Base-by-base conservation (phyloP, 2,329 filamentous ascomycete genomes). In the Penicillium sp. region DNA sequence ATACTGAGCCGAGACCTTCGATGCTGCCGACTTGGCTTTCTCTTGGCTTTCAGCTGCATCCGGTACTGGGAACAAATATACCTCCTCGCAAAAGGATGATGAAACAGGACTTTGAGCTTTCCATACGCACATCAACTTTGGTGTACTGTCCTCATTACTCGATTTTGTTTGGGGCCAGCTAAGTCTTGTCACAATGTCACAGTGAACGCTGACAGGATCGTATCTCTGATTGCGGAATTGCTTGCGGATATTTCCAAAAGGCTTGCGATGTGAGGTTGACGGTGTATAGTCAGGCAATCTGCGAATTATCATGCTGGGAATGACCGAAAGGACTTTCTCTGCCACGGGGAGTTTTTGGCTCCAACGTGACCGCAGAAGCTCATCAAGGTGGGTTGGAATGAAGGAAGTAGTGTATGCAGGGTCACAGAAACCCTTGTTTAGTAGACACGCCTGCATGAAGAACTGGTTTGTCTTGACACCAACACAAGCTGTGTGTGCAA, bases 401-500 rank as follows among this genome's bases (percentile, higher is more conserved):
- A 76, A 72, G 0, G 70, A 70, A 1, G 74, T 76, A 0, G 73
- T 75, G 53, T 76, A 76, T 4, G 66, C 66, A 11, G 65, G 76
- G 45, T 92, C 90, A 84, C 58, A 66, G 52, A 75, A 75, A 2
- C 53, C 67, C 1, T 48, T 8, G 25, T 70, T 66, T 28, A 68
- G 33, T 5, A 75, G 61, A 45, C 67, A 73, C 4, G 63, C 60
- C 48, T 72, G 73, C 38, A 75, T 62, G 40, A 74, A 72, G 1
- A 71, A 64, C 46, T 74, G 72, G 52, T 75, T 75, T 2, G 73
- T 75, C 38, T 67, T 71, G 19, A 91, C 90, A 78, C 91, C 89
- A 84, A 91, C 89, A 69, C 91, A 91, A 76, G 87, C 73, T 0
- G 76, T 78, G 14, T 76, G 60, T 0, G 73, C 67, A 1, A 79